Evolutionary conservation across 768 basidiomycete genomes (phyloP), one percentile per base, ranked within the genome.

Genomic region (Nidularia pulvinata): DNA sequence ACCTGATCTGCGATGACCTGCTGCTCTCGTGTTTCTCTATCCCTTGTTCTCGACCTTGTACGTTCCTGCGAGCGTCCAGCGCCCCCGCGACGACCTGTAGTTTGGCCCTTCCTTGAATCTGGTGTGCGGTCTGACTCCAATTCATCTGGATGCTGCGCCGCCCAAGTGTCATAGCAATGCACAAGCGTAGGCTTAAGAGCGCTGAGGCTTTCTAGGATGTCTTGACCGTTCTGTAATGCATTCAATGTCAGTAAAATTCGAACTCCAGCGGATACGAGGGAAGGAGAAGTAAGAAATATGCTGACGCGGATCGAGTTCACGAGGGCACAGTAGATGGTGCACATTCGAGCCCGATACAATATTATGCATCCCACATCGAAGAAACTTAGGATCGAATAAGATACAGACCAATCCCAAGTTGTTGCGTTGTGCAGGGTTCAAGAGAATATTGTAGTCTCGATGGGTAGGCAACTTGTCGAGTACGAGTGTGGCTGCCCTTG

Each of bases 391-490:
- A 55, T 19, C 42, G 14, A 39, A 54, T 53, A 53, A 48, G 37
- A 46, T 39, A 83, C 89, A 69, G 67, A 93, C 91, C 74, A 83
- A 66, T 33, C 76, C 80, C 14, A 93, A 77, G 66, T 90, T 89
- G 49, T 82, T 72, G 50, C 85, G 77, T 61, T 93, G 91, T 9
- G 76, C 72, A 5, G 70, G 51, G 45, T 65, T 85, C 59, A 93
- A 66, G 45, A 83, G 66, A 1, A 71, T 72, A 34, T 77, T 60
- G 64, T 88, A 93, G 44, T 90, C 85, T 50, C 77, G 72, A 69
- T 93, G 91, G 1, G 73, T 70, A 0, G 91, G 91, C n/a, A 93
- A 72, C 58, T 82, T 86, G 72, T 93, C 89, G 9, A 91, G 79
- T 5, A 91, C 88, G 53, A 93, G 72, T 1, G 88, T 90, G 0